A percentile compares a stretch with the other conserved stretches of the same genome.
phyloP scores from a whole-genome alignment of 805 yeast genomes.

The Candida odintsovae region DNA sequence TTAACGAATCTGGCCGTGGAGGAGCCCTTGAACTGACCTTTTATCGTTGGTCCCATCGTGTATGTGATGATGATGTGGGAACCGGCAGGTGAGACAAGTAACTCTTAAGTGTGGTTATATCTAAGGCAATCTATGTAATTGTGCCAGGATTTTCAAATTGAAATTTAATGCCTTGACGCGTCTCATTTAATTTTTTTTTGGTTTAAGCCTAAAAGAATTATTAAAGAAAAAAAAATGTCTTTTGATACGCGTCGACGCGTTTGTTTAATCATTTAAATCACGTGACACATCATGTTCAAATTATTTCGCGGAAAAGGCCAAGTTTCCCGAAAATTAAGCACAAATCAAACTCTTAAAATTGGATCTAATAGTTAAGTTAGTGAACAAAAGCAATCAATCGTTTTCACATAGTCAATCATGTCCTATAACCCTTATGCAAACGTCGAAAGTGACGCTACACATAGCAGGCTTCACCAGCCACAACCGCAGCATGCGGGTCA shows the following conservation, averaged over 20 bases:
- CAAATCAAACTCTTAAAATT: no score
- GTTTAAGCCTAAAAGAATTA: no score
- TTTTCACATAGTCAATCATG: slow-evolving; percentile 17
- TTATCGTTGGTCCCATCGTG: neutral
- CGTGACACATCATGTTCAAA: no score
- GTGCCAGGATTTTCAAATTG: neutral
- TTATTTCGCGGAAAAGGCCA: no score
- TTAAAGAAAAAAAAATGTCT: neutral
- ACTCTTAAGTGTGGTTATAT: no score
- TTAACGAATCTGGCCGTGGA: slow-evolving; percentile 48
- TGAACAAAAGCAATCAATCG: no score
- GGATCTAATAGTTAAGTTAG: no score
- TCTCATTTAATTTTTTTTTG: neutral
- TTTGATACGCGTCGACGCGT: neutral
- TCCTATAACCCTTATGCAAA: slow-evolving; percentile 44
- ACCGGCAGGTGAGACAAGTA: neutral
- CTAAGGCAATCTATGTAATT: neutral
- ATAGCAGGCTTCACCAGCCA: slow-evolving; percentile 18
- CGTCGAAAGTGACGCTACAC: slow-evolving; percentile 13
- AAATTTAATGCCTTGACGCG: neutral
- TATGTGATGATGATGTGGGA: neutral
- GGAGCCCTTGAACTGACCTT: slow-evolving; percentile 37
- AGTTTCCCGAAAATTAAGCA: no score
- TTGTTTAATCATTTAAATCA: no score
- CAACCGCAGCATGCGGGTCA: slow-evolving; percentile 12